Percentiles rank a stretch among this genome's conserved stretches.
These are phyloP conservation scores for Zostera marina DNA, from an alignment of 116 monocot species.

Conservation along the genomic window DNA sequence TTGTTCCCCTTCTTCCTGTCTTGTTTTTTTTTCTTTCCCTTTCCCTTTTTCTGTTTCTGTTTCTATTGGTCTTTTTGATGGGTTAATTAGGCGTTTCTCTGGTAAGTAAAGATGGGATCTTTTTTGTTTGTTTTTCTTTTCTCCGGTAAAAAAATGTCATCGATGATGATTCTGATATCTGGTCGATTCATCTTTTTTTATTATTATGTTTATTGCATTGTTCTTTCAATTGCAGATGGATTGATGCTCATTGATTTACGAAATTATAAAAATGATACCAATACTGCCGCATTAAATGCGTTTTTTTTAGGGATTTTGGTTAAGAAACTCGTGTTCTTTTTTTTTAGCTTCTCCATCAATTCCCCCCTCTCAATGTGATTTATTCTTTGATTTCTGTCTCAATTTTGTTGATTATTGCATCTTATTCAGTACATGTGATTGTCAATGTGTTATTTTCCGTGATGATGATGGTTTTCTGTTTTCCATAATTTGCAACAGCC, in stretches of 20 bases:
- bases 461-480: not conserved
- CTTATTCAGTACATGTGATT: not conserved
- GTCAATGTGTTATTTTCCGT: not conserved
- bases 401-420: not conserved
- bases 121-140: not conserved
- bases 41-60: not conserved
- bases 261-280: no score
- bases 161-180: not conserved
- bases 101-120: not conserved
- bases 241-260: no score
- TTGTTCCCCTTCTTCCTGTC: not conserved
- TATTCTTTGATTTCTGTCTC: no score
- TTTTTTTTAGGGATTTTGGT: no score
- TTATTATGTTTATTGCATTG: not conserved
- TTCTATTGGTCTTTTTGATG: not conserved
- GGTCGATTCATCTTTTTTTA: not conserved
- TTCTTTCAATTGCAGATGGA: not conserved
- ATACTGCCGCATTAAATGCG: no score
- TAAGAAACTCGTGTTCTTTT: no score
- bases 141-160: not conserved
- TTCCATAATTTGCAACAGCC: slow-evolving; percentile 26
- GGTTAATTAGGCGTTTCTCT: not conserved
- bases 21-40: not conserved
- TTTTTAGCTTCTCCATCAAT: not conserved
- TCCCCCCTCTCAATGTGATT: no score